A percentile compares a stretch with the other conserved stretches of the same genome.
Conservation (phyloP, 495 filamentous ascomycete genomes). For the Trichocladium uniseriatum region DNA sequence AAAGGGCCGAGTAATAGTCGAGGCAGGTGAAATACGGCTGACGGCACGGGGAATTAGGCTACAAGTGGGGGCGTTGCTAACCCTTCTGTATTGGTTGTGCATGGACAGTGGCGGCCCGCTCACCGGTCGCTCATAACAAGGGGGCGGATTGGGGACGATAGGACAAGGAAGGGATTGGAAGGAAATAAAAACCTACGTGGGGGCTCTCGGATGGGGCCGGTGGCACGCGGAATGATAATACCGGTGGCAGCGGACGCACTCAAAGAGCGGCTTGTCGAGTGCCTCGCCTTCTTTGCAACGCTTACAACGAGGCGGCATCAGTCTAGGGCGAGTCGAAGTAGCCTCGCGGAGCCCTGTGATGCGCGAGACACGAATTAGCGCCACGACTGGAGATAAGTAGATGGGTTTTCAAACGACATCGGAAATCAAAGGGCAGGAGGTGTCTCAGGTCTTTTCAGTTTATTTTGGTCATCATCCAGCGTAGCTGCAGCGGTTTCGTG, state of each 20-base stretch:
- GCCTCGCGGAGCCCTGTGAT: slow-evolving; percentile 4
- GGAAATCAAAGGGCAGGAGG: slow-evolving; percentile 8
- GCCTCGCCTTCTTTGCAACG: slow-evolving; percentile 4
- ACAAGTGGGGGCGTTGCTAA: slow-evolving; percentile 2
- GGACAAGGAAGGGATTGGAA: background rate
- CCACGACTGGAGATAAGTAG: background rate
- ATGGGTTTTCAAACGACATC: slow-evolving; percentile 4
- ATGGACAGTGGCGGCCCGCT: background rate
- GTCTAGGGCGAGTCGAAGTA: background rate
- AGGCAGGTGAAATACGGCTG: background rate
- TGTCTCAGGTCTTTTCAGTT: slow-evolving; percentile 37
- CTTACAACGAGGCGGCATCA: slow-evolving; percentile 8
- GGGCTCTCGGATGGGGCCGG: slow-evolving; percentile 3
- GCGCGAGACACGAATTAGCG: slow-evolving; percentile 1
- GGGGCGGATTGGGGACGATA: background rate
- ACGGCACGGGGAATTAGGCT: slow-evolving; percentile 1
- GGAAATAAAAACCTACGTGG: slow-evolving; percentile 3
- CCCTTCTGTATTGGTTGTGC: background rate
- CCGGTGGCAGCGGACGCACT: slow-evolving; percentile 1
- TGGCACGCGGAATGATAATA: slow-evolving; percentile 10
- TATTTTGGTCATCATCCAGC: slow-evolving; percentile 24
- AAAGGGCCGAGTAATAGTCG: no score
- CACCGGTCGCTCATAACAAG: background rate
- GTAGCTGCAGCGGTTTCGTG: slow-evolving; percentile 28
- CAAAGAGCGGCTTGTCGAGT: slow-evolving; percentile 5